These are phyloP conservation scores for Neoascochyta sp. DNA, from an alignment of 2,329 filamentous ascomycete species.

Conservation along the genomic window DNA sequence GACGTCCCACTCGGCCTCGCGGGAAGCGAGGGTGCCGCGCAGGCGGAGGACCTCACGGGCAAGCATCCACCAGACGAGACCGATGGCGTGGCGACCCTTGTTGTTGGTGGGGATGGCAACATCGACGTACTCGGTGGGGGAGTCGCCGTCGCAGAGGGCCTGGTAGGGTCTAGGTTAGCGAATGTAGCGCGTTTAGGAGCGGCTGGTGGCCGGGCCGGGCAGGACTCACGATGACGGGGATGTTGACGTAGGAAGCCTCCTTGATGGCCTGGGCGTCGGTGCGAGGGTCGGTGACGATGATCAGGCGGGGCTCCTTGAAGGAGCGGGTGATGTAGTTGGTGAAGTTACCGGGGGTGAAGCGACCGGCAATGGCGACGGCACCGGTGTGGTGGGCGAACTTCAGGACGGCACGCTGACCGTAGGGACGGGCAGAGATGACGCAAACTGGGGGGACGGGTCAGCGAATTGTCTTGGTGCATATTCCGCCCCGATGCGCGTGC, in stretches of 20 bases:
- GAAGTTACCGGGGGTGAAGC: slow-evolving; percentile 99
- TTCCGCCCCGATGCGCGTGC: too few relatives aligned
- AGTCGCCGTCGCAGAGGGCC: slow-evolving; percentile 98
- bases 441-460: slow-evolving; percentile 45
- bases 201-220: too few relatives aligned
- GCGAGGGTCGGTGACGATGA: slow-evolving; percentile 98
- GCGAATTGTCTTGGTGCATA: too few relatives aligned
- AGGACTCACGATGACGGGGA: slow-evolving; percentile 74
- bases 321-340: slow-evolving; percentile 99
- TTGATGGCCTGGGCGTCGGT: slow-evolving; percentile 99
- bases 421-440: slow-evolving; percentile 99
- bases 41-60: slow-evolving; percentile 99
- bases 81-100: slow-evolving; percentile 99
- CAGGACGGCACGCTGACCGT: slow-evolving; percentile 98
- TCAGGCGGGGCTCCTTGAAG: slow-evolving; percentile 99
- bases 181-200: too few relatives aligned
- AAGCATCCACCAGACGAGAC: slow-evolving; percentile 98
- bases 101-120: slow-evolving; percentile 99
- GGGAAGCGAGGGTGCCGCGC: slow-evolving; percentile 91
- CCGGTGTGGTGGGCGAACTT: slow-evolving; percentile 99
- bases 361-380: slow-evolving; percentile 95
- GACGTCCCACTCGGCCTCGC: slow-evolving; percentile 97
- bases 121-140: slow-evolving; percentile 98
- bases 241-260: slow-evolving; percentile 99
- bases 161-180: too few relatives aligned